Conservation (phyloP, 441 rosid species). For the Corymbia citriodora region DNA sequence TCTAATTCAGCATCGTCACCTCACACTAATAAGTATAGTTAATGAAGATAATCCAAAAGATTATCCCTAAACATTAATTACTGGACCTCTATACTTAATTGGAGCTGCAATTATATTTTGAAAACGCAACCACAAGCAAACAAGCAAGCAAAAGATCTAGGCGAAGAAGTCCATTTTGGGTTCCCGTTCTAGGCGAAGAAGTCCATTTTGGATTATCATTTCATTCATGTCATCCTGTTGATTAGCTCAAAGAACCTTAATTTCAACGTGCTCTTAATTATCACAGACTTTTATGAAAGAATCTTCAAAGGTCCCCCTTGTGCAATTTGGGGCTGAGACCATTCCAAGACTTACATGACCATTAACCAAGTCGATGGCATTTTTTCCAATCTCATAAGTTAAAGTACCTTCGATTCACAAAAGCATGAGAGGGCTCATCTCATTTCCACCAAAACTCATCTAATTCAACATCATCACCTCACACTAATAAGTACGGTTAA, state of each 20-base stretch:
- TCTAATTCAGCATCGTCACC: neutral
- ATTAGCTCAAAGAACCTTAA: neutral
- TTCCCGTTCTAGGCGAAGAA: neutral
- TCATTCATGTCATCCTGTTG: too few relatives aligned
- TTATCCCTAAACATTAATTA: neutral
- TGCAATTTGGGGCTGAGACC: neutral
- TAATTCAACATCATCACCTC: neutral
- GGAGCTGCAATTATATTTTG: neutral
- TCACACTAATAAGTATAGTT: neutral
- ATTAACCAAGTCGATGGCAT: too few relatives aligned
- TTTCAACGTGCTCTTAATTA: neutral
- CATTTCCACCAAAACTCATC: too few relatives aligned
- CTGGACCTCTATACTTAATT: neutral
- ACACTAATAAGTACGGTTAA: neutral
- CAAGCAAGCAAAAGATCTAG: neutral
- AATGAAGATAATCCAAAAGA: neutral
- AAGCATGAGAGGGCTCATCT: too few relatives aligned
- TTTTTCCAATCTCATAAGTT: too few relatives aligned
- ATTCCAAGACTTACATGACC: neutral
- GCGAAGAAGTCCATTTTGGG: neutral
- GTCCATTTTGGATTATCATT: neutral
- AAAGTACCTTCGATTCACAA: too few relatives aligned
- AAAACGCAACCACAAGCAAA: neutral
- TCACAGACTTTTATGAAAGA: neutral
- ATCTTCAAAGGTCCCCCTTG: neutral